Evolutionary conservation across 2,329 filamentous ascomycete genomes (phyloP), one percentile per base, ranked within the genome.

Genomic region (Lomentospora prolificans): DNA sequence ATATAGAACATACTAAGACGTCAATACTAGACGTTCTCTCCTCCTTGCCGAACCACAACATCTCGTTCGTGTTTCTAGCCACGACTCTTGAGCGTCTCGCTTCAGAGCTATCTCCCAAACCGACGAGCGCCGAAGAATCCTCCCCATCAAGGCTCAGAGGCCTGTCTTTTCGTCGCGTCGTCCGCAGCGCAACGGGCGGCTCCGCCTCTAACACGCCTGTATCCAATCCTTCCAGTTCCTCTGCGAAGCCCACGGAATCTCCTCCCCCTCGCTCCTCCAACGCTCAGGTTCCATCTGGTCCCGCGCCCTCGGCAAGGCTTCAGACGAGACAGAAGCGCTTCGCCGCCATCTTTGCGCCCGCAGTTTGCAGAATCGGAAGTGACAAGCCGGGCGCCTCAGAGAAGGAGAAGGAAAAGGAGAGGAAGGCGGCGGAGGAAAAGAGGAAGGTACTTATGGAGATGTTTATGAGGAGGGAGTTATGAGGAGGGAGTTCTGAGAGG

Each of bases 31-130:
- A 96, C 61, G 78, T 86, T 2, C 77, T 96, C 2, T 80, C 86
- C 0, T 74, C 79, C 2, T 78, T 82, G 0, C 87, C 90, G 0
- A 85, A 86, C 52, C 87, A 95, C 70, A 94, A 90, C 65, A 91
- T 96, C 56, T 87, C 87, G 0, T 95, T 96, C 64, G 87, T 95
- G 2, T 90, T 96, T 60, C 73, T 96, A 14, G 89, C 86, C 0
- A 84, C 88, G 7, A 91, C 90, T 70, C 76, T 96, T 1, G 71
- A 75, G 2, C 74, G 76, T 3, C 70, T 81, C 1, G 71, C 75
- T 1, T 66, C 71, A 0, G 80, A 83, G 55, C 67, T 83, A 4
- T 67, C 65, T 41, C 77, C 62, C 17, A 48, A 48, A 48, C 44
- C 44, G 12, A 12, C 17, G 17, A 24, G 17, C 17, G 44, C 44